A percentile compares a stretch with the other conserved stretches of the same genome.
Evolutionary conservation across 768 basidiomycete genomes (phyloP).

Genomic region (Podaxis sp.): DNA sequence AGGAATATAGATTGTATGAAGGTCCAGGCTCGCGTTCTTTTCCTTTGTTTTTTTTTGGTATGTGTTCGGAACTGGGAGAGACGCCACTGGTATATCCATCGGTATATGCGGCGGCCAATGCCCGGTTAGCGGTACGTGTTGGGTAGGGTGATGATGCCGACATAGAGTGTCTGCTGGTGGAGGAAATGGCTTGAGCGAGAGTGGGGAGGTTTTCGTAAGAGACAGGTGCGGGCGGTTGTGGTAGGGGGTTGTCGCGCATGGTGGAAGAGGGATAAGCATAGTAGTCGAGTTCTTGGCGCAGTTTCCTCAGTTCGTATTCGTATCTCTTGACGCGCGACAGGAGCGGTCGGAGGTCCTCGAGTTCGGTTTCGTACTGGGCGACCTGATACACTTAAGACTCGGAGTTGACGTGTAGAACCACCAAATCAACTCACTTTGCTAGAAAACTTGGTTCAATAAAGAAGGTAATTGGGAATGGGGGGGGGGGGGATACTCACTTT

Average conservation of each 20-base stretch:
- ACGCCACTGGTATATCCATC: background rate
- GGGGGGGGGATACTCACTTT: background rate
- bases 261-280: background rate
- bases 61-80: background rate
- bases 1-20: conserved; percentile 10
- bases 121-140: background rate
- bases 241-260: conserved; percentile 38
- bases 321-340: conserved; percentile 18
- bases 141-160: background rate
- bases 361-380: conserved; percentile 27
- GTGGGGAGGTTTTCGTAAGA: conserved; percentile 42
- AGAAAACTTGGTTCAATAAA: background rate
- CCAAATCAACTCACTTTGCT: conserved; percentile 6
- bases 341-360: conserved; percentile 33
- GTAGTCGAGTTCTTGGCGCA: conserved; percentile 8
- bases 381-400: conserved; percentile 19
- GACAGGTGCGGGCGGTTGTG: conserved; percentile 53
- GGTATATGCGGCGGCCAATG: background rate
- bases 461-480: background rate
- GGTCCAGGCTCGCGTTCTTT: conserved; percentile 14
- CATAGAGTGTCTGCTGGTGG: background rate
- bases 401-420: background rate
- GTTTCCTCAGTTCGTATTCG: background rate
- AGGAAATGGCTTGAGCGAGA: conserved; percentile 30
- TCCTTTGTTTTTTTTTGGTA: conserved; percentile 14